These are phyloP conservation scores for Populus hybrid DNA, from an alignment of 441 rosid species.

Conservation along the genomic window DNA sequence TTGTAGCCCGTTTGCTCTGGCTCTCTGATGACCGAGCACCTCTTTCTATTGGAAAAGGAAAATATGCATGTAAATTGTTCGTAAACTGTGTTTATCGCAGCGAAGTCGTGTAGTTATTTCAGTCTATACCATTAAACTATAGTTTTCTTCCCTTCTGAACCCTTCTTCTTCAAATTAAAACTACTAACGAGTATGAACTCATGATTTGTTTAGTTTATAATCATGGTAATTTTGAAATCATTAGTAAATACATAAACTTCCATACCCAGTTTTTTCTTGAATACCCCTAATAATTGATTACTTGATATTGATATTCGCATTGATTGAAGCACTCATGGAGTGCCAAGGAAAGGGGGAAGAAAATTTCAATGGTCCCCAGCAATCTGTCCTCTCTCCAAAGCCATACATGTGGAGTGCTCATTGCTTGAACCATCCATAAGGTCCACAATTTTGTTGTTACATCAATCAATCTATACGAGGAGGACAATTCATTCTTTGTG, in stretches of 20 bases:
- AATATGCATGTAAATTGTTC: neutral
- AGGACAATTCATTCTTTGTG: neutral
- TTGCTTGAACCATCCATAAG: neutral
- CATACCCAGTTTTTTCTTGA: neutral
- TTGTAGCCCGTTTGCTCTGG: conserved; percentile 1
- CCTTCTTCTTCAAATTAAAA: too few relatives aligned
- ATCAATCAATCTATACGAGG: neutral
- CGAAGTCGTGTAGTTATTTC: neutral
- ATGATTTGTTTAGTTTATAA: too few relatives aligned
- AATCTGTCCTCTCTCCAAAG: neutral
- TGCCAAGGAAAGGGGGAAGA: neutral
- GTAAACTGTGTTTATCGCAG: neutral
- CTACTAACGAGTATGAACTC: too few relatives aligned
- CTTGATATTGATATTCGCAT: too few relatives aligned
- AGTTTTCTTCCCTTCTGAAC: too few relatives aligned
- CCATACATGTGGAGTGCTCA: conserved; percentile 3
- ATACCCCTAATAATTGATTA: too few relatives aligned
- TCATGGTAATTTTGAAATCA: too few relatives aligned
- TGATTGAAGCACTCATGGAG: neutral
- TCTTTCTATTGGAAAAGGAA: conserved; percentile 6
- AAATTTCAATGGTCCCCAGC: neutral
- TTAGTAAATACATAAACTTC: neutral
- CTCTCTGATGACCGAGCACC: neutral
- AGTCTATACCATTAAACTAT: too few relatives aligned
- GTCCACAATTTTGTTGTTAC: neutral